Evolutionary conservation across 306 rosid species (phyloP), one percentile per base, ranked within the genome.

Genomic region (Ziziphus jujuba): DNA sequence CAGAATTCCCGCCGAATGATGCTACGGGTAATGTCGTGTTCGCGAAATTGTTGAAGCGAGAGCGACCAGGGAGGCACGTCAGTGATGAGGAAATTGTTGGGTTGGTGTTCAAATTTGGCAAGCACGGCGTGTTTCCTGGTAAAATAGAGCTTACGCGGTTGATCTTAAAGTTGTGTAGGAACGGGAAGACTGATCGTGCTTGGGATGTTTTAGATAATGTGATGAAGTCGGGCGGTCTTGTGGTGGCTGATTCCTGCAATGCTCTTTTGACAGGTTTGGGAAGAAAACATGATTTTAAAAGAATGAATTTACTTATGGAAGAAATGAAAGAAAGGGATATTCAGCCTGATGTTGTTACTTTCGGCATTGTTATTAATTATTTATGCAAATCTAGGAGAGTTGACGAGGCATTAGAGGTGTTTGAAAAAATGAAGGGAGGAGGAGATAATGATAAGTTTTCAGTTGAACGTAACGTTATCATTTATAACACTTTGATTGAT

Each of bases 321-420:
- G 76, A 82, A 83, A 89, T 89, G 98, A 79, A 87, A 69, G 93
- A 84, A 24, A 70, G 66, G 85, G 63, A 69, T 35, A 84, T 87
- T 70, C 66, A 60, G 53, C 93, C 96, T 1, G 17, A 61, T 67
- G 88, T 76, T 52, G 58, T 86, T 22, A 92, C 97, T 45, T 84
- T 82, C 69, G 86, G 91, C 78, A 86, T 92, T 74, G 75, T 82
- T 66, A 65, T 89, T 21, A 79, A 86, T 69, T 64, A 63, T 56
- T 74, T 87, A 56, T 89, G 98, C 79, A 83, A 86, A 84, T 77
- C 83, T 59, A 67, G 96, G 80, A 89, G 88, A 77, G 63, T 92
- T 4, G 88, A 87, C 56, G 86, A 80, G 53, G 97, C 97, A 19
- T 7, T 86, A 56, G 73, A 69, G 78, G 75, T 87, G 74, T 80